A percentile compares a stretch with the other conserved stretches of the same genome.
Evolutionary conservation across 2,329 filamentous ascomycete genomes (phyloP).

Genomic region (Epichloe uncinata): DNA sequence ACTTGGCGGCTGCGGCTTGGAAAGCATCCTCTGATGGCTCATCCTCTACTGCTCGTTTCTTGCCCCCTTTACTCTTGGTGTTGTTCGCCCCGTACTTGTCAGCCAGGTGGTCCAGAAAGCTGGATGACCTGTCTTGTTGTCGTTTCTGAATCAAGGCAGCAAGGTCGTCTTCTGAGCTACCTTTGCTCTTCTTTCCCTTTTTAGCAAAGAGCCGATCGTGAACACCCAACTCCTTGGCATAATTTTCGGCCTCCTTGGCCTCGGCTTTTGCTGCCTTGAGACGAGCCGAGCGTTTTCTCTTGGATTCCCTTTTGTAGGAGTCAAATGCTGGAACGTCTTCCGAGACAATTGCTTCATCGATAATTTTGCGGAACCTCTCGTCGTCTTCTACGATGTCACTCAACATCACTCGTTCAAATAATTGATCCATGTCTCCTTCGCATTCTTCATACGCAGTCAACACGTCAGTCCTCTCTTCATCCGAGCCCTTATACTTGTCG

Average conservation of each 20-base stretch:
- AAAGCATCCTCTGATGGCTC: constrained; percentile 46
- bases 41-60: constrained; percentile 42
- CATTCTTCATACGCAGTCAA: constrained; percentile 59
- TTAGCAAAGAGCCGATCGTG: constrained; percentile 53
- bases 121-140: constrained; percentile 46
- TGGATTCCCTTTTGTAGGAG: constrained; percentile 62
- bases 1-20: constrained; percentile 38
- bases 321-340: constrained; percentile 54
- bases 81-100: constrained; percentile 53
- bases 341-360: constrained; percentile 63
- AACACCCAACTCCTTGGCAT: constrained; percentile 62
- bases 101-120: constrained; percentile 60
- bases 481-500: constrained; percentile 67
- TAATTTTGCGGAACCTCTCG: constrained; percentile 65
- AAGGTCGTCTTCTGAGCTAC: constrained; percentile 39
- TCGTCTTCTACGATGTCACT: constrained; percentile 77
- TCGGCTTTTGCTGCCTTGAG: constrained; percentile 52
- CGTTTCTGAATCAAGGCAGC: constrained; percentile 63
- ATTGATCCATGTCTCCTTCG: constrained; percentile 59
- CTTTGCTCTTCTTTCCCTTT: constrained; percentile 33
- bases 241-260: constrained; percentile 57
- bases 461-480: constrained; percentile 71
- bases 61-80: constrained; percentile 35
- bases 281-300: constrained; percentile 46
- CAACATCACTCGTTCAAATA: constrained; percentile 80